These are phyloP conservation scores for Fusarium globosum DNA, from an alignment of 2,329 filamentous ascomycete genomes.

Conservation along the genomic window DNA sequence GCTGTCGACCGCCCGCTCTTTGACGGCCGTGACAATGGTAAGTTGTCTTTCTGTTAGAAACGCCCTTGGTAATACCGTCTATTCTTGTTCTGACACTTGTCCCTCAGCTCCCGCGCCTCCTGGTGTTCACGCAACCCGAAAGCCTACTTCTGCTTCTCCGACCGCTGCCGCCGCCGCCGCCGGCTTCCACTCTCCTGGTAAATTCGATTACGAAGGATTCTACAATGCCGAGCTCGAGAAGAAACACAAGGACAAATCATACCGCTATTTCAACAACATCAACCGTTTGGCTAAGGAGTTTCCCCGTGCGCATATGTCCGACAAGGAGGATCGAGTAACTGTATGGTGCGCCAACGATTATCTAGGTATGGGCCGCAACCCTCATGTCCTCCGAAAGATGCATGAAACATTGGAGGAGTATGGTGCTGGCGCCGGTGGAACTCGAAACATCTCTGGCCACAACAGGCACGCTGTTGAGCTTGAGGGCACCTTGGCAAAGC, in stretches of 20 bases:
- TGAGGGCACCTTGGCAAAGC: conserved; percentile 82
- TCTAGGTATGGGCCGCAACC: conserved; percentile 95
- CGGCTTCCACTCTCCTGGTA: conserved; percentile 55
- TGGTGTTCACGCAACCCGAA: conserved; percentile 36
- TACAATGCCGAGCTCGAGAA: conserved; percentile 92
- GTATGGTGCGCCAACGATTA: conserved; percentile 99
- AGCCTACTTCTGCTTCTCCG: conserved; percentile 37
- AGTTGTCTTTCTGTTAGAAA: conserved; percentile 33
- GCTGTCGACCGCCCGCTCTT: conserved; percentile 73
- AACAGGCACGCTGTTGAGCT: conserved; percentile 92
- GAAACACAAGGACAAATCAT: conserved; percentile 99
- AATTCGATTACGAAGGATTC: conserved; percentile 92
- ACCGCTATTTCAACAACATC: conserved; percentile 99
- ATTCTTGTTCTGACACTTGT: conserved; percentile 11
- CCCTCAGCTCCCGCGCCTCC: conserved; percentile 42
- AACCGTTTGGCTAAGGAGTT: conserved; percentile 97
- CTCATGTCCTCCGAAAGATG: conserved; percentile 88
- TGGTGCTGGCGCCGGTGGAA: conserved; percentile 93
- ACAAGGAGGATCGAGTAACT: conserved; percentile 85
- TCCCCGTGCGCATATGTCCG: conserved; percentile 90
- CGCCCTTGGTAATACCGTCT: not conserved
- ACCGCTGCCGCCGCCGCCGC: conserved; percentile 39
- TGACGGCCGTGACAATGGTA: conserved; percentile 62
- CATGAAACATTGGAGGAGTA: conserved; percentile 95
- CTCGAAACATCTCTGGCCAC: conserved; percentile 97